These are phyloP conservation scores for Oenanthe sinensis DNA, from an alignment of 129 eudicot genomes.

Conservation along the genomic window DNA sequence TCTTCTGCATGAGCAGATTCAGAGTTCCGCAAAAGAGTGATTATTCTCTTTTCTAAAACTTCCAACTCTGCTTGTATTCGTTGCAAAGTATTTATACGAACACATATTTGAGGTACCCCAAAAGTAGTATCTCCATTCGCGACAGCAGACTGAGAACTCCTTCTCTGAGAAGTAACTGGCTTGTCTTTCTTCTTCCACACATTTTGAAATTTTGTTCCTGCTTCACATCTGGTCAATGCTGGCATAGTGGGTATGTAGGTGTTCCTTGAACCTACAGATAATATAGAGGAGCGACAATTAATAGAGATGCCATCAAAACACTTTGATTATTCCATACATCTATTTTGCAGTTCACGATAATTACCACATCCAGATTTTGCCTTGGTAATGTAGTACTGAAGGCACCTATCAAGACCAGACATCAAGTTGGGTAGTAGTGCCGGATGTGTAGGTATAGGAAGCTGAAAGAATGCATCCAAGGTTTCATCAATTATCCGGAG, in stretches of 20 bases:
- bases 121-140: conserved; percentile 44
- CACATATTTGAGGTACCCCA: conserved; percentile 72
- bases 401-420: conserved; percentile 86
- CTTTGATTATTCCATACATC: not conserved
- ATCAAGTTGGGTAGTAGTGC: conserved; percentile 82
- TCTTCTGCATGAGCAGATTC: conserved; percentile 75
- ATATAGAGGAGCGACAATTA: not conserved
- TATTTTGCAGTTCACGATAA: conserved; percentile 1
- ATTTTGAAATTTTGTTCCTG: conserved; percentile 53
- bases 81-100: conserved; percentile 77
- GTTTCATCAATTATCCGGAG: conserved; percentile 74
- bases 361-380: conserved; percentile 94
- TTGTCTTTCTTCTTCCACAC: conserved; percentile 89
- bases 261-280: conserved; percentile 67
- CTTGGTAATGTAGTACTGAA: conserved; percentile 71
- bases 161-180: conserved; percentile 42
- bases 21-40: conserved; percentile 79
- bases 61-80: conserved; percentile 69
- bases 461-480: conserved; percentile 81
- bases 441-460: conserved; percentile 95
- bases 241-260: conserved; percentile 85
- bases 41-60: conserved; percentile 68
- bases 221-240: conserved; percentile 78
- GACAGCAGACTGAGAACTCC: conserved; percentile 66
- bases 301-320: not conserved